phyloP scores from a whole-genome alignment of 1,284 basidiomycete genomes.

The Fistulina hepatica region DNA sequence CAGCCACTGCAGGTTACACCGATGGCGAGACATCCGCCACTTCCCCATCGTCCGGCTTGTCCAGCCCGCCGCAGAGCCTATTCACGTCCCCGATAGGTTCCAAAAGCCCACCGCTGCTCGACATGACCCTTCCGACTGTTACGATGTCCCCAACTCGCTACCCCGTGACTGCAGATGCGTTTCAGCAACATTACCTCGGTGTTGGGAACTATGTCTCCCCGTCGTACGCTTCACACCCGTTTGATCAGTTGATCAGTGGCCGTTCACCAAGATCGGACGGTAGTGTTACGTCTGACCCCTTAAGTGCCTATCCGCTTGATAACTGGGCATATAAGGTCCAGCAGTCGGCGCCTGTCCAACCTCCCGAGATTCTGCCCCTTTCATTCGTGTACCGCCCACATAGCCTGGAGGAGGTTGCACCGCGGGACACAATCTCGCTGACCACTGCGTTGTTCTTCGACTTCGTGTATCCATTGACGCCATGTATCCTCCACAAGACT shows the following conservation, averaged over 20 bases:
- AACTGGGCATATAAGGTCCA: constrained; percentile 65
- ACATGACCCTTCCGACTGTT: constrained; percentile 27
- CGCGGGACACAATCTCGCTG: constrained; percentile 63
- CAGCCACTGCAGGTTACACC: too few species aligned
- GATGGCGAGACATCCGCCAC: constrained; percentile 27
- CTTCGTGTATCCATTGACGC: constrained; percentile 78
- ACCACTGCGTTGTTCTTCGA: constrained; percentile 82
- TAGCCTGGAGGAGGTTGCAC: constrained; percentile 64
- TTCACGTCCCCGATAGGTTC: constrained; percentile 33
- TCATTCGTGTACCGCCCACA: constrained; percentile 60
- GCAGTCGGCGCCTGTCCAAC: constrained; percentile 35
- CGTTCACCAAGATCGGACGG: too few species aligned
- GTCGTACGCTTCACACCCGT: too few species aligned
- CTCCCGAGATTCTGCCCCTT: constrained; percentile 53
- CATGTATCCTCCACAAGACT: constrained; percentile 72
- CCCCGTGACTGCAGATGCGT: constrained; percentile 59
- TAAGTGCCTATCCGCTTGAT: constrained; percentile 53
- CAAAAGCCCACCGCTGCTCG: constrained; percentile 35
- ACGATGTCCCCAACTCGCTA: constrained; percentile 56
- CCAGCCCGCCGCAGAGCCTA: too few species aligned
- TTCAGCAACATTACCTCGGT: constrained; percentile 42
- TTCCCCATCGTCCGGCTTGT: constrained; percentile 43
- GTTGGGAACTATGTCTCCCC: constrained; percentile 31
- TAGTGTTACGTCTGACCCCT: too few species aligned
- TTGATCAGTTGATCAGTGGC: too few species aligned